Base-by-base conservation (phyloP, 192 early-diverging fungal species). In the Martensiomyces pterosporus region DNA sequence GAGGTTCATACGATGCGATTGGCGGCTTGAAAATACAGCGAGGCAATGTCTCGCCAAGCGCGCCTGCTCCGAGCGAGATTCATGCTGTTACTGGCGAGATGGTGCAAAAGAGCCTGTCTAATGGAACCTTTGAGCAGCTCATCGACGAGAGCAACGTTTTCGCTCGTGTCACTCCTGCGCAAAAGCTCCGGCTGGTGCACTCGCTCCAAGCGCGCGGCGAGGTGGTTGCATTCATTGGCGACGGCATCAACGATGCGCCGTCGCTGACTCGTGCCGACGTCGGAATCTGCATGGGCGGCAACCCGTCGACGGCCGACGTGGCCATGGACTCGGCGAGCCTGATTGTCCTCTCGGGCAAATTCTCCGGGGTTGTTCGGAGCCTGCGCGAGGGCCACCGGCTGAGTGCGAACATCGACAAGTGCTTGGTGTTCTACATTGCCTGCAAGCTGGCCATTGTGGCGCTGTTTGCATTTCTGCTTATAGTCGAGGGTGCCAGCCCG, bases 231-330 rank as follows among this genome's bases (percentile, higher is more conserved):
- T 72, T 72, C 49, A 65, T 72, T 18, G 92, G 92, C 54, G 92
- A 92, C 53, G 92, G 92, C 27, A 86, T 90, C 7, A 92, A 94
- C 54, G 92, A 94, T 60, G 87, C 90, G 24, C 89, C 92, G 35
- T 80, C 92, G 23, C 67, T 94, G 24, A 86, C 84, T 49, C 80
- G 79, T 26, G 89, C 92, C 4, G 79, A 91, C 52, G 79, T 94
- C 27, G 92, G 92, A 19, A 78, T 94, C 33, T 85, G 89, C 36
- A 85, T 94, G 76, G 88, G 84, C 76, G 39, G 80, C 60, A 24
- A 83, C 57, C 64, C 81, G 60, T 57, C 69, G 7, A 80, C 82
- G 17, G 81, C 79, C 14, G 82, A 82, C 41, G 75, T 87, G 60
- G 73, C 76, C 6, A 69, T 83, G 50, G 69, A 72, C 19, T 46